phyloP scores from a whole-genome alignment of 768 basidiomycete genomes.

The Kwoniella sp. region DNA sequence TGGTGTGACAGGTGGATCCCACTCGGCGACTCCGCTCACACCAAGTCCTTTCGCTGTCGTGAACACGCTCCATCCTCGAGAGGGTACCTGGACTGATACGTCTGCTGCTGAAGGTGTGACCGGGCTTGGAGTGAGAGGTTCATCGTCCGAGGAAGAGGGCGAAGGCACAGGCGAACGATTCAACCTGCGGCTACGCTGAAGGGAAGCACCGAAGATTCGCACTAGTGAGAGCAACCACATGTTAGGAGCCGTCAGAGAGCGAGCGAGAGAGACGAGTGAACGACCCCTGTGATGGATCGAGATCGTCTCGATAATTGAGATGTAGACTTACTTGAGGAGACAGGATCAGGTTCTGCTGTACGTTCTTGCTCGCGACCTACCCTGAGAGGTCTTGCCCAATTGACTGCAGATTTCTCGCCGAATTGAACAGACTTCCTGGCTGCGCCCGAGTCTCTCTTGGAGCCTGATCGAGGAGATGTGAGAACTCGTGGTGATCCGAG shows the following conservation, averaged over 20 bases:
- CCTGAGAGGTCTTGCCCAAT: slow-evolving; percentile 35
- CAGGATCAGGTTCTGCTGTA: slow-evolving; percentile 3
- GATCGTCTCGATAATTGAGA: not conserved
- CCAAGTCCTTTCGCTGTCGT: slow-evolving; percentile 24
- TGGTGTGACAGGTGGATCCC: slow-evolving; percentile 21
- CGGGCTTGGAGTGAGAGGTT: slow-evolving; percentile 29
- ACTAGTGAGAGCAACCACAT: slow-evolving; percentile 16
- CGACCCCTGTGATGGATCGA: not conserved
- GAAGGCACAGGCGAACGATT: slow-evolving; percentile 23
- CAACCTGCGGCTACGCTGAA: slow-evolving; percentile 32
- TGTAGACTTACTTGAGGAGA: slow-evolving; percentile 9
- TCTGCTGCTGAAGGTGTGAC: slow-evolving; percentile 23
- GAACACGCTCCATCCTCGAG: slow-evolving; percentile 24
- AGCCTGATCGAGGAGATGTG: slow-evolving; percentile 12
- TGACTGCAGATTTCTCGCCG: slow-evolving; percentile 18
- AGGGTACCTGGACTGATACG: slow-evolving; percentile 7
- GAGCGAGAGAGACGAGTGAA: too few relatives aligned
- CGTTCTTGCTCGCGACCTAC: slow-evolving; percentile 7
- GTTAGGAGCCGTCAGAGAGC: not conserved
- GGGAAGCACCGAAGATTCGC: slow-evolving; percentile 38
- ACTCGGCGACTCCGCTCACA: slow-evolving; percentile 28
- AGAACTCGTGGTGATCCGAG: slow-evolving; percentile 11
- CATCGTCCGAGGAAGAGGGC: slow-evolving; percentile 36
- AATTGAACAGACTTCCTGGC: slow-evolving; percentile 11
- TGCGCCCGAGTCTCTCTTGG: not conserved